Conservation (phyloP, 2,329 filamentous ascomycete species). For the Penicillium sp. region DNA sequence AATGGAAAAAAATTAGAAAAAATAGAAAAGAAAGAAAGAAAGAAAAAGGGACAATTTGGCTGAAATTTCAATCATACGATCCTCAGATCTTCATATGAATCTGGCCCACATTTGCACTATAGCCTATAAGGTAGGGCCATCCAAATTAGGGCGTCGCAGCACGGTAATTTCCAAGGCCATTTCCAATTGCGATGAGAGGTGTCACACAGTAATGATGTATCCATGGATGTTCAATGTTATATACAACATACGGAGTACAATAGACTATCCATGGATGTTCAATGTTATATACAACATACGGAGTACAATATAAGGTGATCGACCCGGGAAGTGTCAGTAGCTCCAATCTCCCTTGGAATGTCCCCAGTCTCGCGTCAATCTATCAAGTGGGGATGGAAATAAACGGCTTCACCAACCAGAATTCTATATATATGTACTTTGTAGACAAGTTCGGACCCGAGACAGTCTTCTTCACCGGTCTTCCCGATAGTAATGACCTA, state of each 20-base stretch:
- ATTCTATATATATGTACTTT: neutral
- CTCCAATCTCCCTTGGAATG: conserved; percentile 9
- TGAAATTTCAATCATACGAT: neutral
- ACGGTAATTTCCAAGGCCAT: neutral
- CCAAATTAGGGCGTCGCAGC: neutral
- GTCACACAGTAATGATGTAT: neutral
- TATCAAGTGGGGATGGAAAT: conserved; percentile 13
- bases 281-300: too few relatives aligned
- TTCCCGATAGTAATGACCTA: conserved; percentile 12
- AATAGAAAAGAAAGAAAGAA: too few relatives aligned
- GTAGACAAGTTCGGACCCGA: neutral
- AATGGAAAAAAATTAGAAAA: neutral
- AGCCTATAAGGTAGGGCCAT: neutral
- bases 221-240: too few relatives aligned
- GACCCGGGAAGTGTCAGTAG: conserved; percentile 3
- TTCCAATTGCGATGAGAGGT: neutral
- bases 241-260: too few relatives aligned
- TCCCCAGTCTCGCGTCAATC: conserved; percentile 16
- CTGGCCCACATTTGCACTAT: neutral
- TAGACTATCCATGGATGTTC: too few relatives aligned
- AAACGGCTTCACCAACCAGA: conserved; percentile 18
- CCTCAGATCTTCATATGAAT: neutral
- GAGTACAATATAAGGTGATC: neutral
- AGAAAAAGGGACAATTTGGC: neutral
- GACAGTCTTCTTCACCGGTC: conserved; percentile 3